These are phyloP conservation scores for Graphilbum sp. DNA, from an alignment of 2,329 filamentous ascomycete species.

Conservation along the genomic window DNA sequence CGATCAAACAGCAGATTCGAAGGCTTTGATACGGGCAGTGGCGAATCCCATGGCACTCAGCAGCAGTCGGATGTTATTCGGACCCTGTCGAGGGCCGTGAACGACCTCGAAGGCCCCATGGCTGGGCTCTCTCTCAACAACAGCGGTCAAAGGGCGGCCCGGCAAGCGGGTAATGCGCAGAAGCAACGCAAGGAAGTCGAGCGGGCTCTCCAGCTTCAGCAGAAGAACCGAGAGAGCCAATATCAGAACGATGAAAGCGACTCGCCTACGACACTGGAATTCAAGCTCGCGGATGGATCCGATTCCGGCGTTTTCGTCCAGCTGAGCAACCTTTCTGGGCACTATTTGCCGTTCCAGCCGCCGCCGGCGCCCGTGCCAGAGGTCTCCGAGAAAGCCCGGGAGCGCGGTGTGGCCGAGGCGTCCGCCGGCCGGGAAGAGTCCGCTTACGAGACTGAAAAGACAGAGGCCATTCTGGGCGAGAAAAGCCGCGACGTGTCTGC, in stretches of 20 bases:
- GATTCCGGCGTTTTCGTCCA: conserved; percentile 47
- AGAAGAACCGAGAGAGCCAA: conserved; percentile 8
- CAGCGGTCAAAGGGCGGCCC: conserved; percentile 19
- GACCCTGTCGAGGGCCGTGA: conserved; percentile 44
- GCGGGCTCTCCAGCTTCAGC: conserved; percentile 2
- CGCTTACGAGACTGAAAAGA: conserved; percentile 4
- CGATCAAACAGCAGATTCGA: conserved; percentile 12
- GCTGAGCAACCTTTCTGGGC: conserved; percentile 50
- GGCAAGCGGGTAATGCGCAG: conserved; percentile 12
- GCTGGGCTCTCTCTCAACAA: conserved; percentile 30
- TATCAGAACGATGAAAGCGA: conserved; percentile 25
- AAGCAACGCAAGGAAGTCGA: conserved; percentile 1
- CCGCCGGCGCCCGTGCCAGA: conserved; percentile 63
- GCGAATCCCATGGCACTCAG: conserved; percentile 10
- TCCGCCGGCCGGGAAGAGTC: conserved; percentile 18
- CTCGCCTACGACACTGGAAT: conserved; percentile 31
- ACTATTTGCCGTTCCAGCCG: conserved; percentile 66
- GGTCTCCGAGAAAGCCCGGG: conserved; percentile 13
- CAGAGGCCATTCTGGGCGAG: conserved; percentile 3
- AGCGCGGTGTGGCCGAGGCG: conserved; percentile 2
- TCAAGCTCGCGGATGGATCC: conserved; percentile 38
- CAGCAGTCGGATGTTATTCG: conserved; percentile 41
- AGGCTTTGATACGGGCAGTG: no score
- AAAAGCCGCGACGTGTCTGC: conserved; percentile 6
- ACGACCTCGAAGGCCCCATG: conserved; percentile 43